These are phyloP conservation scores for Penicillium paneum DNA, from an alignment of 2,329 filamentous ascomycete species.

Conservation along the genomic window DNA sequence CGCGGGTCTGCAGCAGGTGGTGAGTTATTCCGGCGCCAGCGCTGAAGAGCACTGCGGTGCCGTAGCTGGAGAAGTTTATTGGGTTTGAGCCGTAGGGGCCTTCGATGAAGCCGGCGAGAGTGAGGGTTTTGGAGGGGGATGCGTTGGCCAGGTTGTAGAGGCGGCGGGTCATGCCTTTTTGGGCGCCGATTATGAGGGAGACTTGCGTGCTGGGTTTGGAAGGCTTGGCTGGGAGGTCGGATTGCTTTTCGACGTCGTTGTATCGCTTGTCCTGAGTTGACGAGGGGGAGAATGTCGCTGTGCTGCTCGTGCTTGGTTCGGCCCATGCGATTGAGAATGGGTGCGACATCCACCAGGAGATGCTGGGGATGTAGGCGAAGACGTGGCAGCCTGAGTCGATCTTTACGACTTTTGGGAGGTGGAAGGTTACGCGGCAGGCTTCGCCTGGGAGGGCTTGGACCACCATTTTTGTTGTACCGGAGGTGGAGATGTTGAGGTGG, in stretches of 20 bases:
- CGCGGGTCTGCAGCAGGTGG: slow-evolving; percentile 59
- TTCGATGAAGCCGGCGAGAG: slow-evolving; percentile 58
- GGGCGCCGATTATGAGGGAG: slow-evolving; percentile 57
- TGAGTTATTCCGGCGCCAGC: slow-evolving; percentile 66
- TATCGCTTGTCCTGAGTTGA: slow-evolving; percentile 9
- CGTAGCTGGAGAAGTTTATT: slow-evolving; percentile 56
- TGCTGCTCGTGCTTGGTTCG: slow-evolving; percentile 26
- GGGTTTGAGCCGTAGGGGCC: slow-evolving; percentile 63
- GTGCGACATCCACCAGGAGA: slow-evolving; percentile 49
- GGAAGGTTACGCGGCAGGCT: slow-evolving; percentile 60
- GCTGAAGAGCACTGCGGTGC: slow-evolving; percentile 64
- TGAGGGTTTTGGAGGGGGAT: slow-evolving; percentile 49
- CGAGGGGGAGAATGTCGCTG: slow-evolving; percentile 14
- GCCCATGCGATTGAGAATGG: slow-evolving; percentile 50
- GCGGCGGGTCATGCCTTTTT: slow-evolving; percentile 61
- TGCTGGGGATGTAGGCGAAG: slow-evolving; percentile 57
- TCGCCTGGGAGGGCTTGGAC: slow-evolving; percentile 60
- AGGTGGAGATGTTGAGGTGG: slow-evolving; percentile 53
- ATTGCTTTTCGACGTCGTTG: slow-evolving; percentile 36
- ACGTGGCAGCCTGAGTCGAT: slow-evolving; percentile 58
- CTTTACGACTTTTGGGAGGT: slow-evolving; percentile 53
- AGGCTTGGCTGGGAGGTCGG: slow-evolving; percentile 18
- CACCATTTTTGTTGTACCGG: slow-evolving; percentile 51
- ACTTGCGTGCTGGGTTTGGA: slow-evolving; percentile 37
- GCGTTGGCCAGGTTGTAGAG: slow-evolving; percentile 57